Evolutionary conservation across 495 filamentous ascomycete species (phyloP).

Genomic region (Parathielavia hyrcaniae): DNA sequence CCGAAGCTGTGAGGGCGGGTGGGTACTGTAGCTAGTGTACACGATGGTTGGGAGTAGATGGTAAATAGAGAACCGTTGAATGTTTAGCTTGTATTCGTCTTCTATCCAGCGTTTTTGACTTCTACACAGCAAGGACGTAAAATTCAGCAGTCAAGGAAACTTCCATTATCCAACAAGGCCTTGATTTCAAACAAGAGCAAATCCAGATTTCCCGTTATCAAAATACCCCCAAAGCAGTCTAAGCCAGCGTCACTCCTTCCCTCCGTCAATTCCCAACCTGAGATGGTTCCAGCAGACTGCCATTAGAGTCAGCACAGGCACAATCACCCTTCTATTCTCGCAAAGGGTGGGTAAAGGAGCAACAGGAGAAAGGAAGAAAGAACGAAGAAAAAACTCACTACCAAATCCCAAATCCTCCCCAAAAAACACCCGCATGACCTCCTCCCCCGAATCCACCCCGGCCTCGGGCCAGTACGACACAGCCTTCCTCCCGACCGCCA

Average conservation of each 20-base stretch:
- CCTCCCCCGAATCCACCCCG: constrained; percentile 50
- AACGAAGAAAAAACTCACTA: constrained; percentile 44
- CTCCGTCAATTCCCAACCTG: constrained; percentile 35
- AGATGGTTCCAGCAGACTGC: constrained; percentile 55
- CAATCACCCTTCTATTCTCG: background rate
- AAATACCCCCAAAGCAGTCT: constrained; percentile 3
- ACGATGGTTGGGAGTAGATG: background rate
- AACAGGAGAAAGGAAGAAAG: no score
- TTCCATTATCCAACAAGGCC: no score
- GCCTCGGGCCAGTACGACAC: constrained; percentile 50
- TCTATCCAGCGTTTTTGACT: no score
- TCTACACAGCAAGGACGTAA: no score
- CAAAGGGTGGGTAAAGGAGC: background rate
- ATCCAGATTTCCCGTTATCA: background rate
- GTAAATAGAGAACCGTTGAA: background rate
- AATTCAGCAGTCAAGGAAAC: no score
- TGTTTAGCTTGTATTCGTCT: background rate
- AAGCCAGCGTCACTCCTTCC: constrained; percentile 6
- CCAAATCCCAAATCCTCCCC: constrained; percentile 59
- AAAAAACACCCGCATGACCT: constrained; percentile 56
- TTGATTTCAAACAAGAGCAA: no score
- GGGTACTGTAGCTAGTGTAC: no score
- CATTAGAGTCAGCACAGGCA: constrained; percentile 18
- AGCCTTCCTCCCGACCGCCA: constrained; percentile 60
- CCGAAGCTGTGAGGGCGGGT: constrained; percentile 37